Evolutionary conservation across 306 rosid genomes (phyloP).

Genomic region (Geum urbanum): DNA sequence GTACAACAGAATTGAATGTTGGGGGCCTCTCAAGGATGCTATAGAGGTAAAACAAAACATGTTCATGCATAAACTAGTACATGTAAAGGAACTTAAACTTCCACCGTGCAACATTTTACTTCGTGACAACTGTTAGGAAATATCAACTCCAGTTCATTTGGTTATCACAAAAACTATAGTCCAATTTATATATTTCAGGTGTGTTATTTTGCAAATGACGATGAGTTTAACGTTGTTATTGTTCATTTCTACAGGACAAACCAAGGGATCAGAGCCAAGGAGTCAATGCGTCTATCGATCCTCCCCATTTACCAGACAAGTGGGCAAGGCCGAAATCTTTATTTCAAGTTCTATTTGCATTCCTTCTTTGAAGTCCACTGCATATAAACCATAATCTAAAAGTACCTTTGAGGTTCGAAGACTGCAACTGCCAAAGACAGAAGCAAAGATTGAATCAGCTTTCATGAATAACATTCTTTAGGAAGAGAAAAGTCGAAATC

Average conservation of each 20-base stretch:
- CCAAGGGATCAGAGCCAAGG: constrained; percentile 47
- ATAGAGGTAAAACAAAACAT: constrained; percentile 46
- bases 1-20: constrained; percentile 78
- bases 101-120: not conserved
- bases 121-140: not conserved
- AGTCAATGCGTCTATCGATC: constrained; percentile 32
- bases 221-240: not conserved
- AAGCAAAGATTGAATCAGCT: not conserved
- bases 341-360: constrained; percentile 79
- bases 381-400: constrained; percentile 23
- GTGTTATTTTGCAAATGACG: not conserved
- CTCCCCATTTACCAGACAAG: constrained; percentile 32
- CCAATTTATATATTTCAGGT: not conserved
- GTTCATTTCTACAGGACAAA: constrained; percentile 43
- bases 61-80: not conserved
- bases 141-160: not conserved
- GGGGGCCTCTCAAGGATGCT: constrained; percentile 89
- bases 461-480: not conserved
- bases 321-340: constrained; percentile 61
- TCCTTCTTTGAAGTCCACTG: constrained; percentile 59
- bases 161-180: not conserved
- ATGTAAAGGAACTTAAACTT: not conserved
- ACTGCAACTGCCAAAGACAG: constrained; percentile 3
- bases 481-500: constrained; percentile 25
- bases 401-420: constrained; percentile 19